Base-by-base conservation (phyloP, 129 eudicot species). In the Artemisia argyi region DNA sequence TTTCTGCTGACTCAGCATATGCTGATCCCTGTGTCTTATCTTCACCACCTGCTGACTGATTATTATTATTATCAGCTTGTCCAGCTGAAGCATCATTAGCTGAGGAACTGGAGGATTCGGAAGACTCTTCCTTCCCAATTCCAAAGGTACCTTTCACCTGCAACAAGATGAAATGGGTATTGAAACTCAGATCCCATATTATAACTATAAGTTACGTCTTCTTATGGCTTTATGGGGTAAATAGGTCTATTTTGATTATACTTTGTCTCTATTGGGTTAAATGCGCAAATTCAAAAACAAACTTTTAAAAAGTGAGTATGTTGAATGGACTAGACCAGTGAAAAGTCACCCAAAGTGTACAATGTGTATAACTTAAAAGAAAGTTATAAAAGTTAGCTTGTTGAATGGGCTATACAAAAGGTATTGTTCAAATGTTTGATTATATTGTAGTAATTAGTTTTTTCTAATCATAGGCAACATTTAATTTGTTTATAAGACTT, bases 141-240 rank as follows among this genome's bases (percentile, higher is more conserved):
- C 96, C 94, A 64, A 91, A 72, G 75, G 76, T 72, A 73, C 76
- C 96, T 80, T 91, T 91, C 71, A 88, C 88, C 99, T 94, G 70
- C 47, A 22, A 57, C 32, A 76, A 24, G 22, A 48, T 28, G 28
- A 72, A 63, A 54, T 35, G 11, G 49, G 22, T 61, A 75, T 66
- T 11, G 18, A 70, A 39, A 35, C 49, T 60, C 68, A 19, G 3
- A 42, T 6, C 71, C n/a, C 48, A 73, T 14, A 7, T 32, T 11
- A 7, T 8, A 61, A 61, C 12, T 14, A 4, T 1, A 61, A 61
- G 20, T 7, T 4, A 30, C 8, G 8, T 15, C 48, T 10, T 61
- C 18, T 3, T 7, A 6, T 39, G 46, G 46, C 10, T 1, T 39
- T 7, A 7, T 14, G 11, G 17, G 13, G 47, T 30, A 61, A 11